Evolutionary conservation across 2,329 filamentous ascomycete species (phyloP), one percentile per base, ranked within the genome.

Genomic region (Ophiocordyceps sinensis): DNA sequence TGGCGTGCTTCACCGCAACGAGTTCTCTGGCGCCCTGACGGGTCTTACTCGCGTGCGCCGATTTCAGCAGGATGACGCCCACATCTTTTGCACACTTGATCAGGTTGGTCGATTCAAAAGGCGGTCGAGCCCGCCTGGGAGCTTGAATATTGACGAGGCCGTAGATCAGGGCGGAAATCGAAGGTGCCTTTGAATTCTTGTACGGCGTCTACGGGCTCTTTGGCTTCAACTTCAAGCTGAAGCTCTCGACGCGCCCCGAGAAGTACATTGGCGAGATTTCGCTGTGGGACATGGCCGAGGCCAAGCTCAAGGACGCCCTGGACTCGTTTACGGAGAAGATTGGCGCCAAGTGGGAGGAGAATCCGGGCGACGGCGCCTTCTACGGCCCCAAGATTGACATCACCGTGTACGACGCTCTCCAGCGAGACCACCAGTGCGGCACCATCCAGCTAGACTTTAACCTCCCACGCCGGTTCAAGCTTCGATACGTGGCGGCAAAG

Each of bases 301-400:
- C 68, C 14, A 85, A 83, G 59, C 71, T 98, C 39, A 80, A 79
- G 55, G 71, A 79, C 45, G 85, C 88, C 15, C 71, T 98, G 38
- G 75, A 91, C 49, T 73, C 79, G 47, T 96, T 95, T 61, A 72
- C 76, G 43, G 64, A 63, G 17, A 60, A 62, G 43, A 61, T 62
- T 30, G 75, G 80, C 45, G 72, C 78, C 29, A 69, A 78, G 47
- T 98, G 91, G 91, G 82, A 85, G 60, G 70, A 94, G 40, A 94
- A 96, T 63, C 82, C 86, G 45, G 91, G 89, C 43, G 91, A 98
- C 53, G 91, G 91, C 57, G 91, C 91, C 41, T 98, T 96, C 66
- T 98, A 98, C 61, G 91, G 91, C 2, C 91, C 91, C 40, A 98
- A 98, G 75, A 94, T 96, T 52, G 91, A 98, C 54, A 91, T 98